These are phyloP conservation scores for Sapria himalayana DNA, from an alignment of 345 rosid species.

Conservation along the genomic window DNA sequence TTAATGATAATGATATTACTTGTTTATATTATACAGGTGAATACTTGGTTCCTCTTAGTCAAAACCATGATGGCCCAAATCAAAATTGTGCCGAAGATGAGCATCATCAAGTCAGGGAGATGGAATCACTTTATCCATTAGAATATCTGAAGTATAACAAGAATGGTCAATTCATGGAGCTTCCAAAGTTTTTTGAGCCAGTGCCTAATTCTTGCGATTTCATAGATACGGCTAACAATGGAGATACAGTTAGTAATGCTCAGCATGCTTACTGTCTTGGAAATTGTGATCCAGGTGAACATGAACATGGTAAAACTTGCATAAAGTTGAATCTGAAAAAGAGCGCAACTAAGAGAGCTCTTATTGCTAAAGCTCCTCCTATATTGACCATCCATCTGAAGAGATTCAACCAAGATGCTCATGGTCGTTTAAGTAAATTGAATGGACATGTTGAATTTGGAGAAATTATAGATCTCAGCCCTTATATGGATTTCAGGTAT, in stretches of 20 bases:
- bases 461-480: conserved; percentile 49
- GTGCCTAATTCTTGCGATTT: conserved; percentile 12
- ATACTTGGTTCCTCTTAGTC: conserved; percentile 11
- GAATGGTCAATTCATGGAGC: conserved; percentile 9
- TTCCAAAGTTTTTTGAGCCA: conserved; percentile 15
- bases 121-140: conserved; percentile 5
- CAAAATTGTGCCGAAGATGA: conserved; percentile 12
- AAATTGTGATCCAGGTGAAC: conserved; percentile 19
- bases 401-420: conserved; percentile 84
- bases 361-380: conserved; percentile 57
- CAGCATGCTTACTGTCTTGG: conserved; percentile 12
- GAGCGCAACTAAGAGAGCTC: conserved; percentile 77
- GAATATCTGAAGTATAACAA: conserved; percentile 9
- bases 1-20: conserved; percentile 5
- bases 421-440: conserved; percentile 83
- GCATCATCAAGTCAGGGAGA: conserved; percentile 9
- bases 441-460: conserved; percentile 69
- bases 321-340: conserved; percentile 45
- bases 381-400: conserved; percentile 76
- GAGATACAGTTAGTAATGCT: conserved; percentile 9
- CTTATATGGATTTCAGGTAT: conserved; percentile 76
- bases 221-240: conserved; percentile 14
- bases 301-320: conserved; percentile 23
- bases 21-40: conserved; percentile 7
- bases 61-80: conserved; percentile 8